Evolutionary conservation across 2,329 filamentous ascomycete genomes (phyloP).

Genomic region (Xylariaceae sp.): DNA sequence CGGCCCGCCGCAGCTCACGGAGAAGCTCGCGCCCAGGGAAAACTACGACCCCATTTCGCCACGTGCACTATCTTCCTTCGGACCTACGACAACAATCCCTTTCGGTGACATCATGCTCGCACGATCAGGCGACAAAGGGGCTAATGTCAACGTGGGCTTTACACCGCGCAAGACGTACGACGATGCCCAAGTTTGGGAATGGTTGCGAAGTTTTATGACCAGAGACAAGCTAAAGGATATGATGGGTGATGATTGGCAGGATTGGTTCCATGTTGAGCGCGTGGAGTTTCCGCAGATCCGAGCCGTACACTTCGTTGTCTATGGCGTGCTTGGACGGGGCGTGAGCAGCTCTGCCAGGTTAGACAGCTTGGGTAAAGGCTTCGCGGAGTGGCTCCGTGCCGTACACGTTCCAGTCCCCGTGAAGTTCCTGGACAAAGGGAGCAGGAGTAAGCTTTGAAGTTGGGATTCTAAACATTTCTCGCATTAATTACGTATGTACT

Average conservation of each 20-base stretch:
- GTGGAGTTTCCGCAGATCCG: conserved; percentile 53
- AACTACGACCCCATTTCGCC: conserved; percentile 32
- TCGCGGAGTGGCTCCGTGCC: conserved; percentile 38
- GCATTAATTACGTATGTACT: too few species aligned
- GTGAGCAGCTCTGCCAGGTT: conserved; percentile 55
- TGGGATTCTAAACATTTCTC: too few species aligned
- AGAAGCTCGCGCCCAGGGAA: conserved; percentile 33
- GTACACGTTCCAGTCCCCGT: conserved; percentile 30
- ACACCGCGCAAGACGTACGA: conserved; percentile 50
- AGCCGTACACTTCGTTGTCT: conserved; percentile 58
- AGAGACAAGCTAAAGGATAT: conserved; percentile 43
- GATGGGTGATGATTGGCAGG: conserved; percentile 50
- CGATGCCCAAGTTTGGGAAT: conserved; percentile 45
- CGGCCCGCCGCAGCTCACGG: conserved; percentile 35
- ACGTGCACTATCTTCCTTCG: conserved; percentile 41
- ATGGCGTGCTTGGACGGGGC: conserved; percentile 50
- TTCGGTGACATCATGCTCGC: conserved; percentile 36
- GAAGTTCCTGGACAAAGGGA: not conserved
- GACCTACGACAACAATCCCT: conserved; percentile 48
- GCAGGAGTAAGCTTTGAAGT: conserved; percentile 2
- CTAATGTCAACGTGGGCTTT: conserved; percentile 37
- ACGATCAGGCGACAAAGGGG: conserved; percentile 36
- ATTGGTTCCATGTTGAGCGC: conserved; percentile 50
- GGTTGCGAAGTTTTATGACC: conserved; percentile 47
- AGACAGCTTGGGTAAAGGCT: conserved; percentile 59